Evolutionary conservation across 1,284 basidiomycete genomes (phyloP).

Genomic region (Pascua guehoae): DNA sequence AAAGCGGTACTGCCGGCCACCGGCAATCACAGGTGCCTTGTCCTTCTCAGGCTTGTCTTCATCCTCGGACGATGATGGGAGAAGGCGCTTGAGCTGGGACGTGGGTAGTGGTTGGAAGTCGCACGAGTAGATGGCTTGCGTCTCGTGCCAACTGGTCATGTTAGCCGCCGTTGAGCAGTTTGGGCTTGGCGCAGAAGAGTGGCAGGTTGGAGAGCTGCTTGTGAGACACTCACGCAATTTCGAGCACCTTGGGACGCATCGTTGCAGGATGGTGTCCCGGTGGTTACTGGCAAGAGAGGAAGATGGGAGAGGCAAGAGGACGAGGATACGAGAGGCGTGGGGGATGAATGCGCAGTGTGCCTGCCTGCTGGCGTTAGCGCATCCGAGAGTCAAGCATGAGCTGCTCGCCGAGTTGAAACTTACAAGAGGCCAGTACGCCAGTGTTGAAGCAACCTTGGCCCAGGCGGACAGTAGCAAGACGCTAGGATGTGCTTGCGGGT

Average conservation of each 20-base stretch:
- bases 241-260: constrained; percentile 49
- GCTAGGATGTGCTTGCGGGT: no score
- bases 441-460: no score
- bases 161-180: not conserved
- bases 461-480: no score
- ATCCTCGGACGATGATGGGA: constrained; percentile 38
- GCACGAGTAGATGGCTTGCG: constrained; percentile 84
- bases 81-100: constrained; percentile 50
- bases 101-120: constrained; percentile 76
- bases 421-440: no score
- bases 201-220: not conserved
- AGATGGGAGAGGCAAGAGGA: no score
- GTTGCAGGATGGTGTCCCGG: constrained; percentile 1
- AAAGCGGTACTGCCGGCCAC: constrained; percentile 67
- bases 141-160: constrained; percentile 71
- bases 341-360: no score
- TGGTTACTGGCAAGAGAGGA: not conserved
- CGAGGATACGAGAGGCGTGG: no score
- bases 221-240: constrained; percentile 41
- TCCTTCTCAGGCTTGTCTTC: constrained; percentile 26
- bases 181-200: not conserved
- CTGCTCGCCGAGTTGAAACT: no score
- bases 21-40: constrained; percentile 26
- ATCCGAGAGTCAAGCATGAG: no score
- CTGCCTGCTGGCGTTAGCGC: no score